phyloP scores from a whole-genome alignment of 176 grass and related monocot species.

The Musa itinerans region DNA sequence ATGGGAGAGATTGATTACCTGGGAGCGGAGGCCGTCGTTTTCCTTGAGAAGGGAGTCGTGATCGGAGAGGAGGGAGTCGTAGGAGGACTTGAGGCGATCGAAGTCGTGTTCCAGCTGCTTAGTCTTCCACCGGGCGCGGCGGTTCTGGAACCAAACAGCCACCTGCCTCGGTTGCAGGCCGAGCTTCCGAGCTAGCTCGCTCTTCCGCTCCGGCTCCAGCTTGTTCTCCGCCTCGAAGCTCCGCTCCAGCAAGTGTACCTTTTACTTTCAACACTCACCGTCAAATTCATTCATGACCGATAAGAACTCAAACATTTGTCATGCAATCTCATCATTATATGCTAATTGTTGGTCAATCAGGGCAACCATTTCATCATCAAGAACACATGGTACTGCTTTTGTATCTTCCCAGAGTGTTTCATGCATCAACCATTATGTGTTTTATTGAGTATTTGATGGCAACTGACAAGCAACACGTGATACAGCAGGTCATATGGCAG shows the following conservation, averaged over 20 bases:
- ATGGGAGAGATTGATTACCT: slow-evolving; percentile 29
- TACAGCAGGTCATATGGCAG: too few relatives aligned
- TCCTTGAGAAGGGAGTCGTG: slow-evolving; percentile 50
- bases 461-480: too few relatives aligned
- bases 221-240: neutral
- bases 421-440: too few relatives aligned
- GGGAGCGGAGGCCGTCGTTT: slow-evolving; percentile 53
- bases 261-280: neutral
- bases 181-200: slow-evolving; percentile 56
- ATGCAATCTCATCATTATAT: too few relatives aligned
- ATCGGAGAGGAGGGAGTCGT: slow-evolving; percentile 44
- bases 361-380: too few relatives aligned
- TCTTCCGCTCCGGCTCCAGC: slow-evolving; percentile 50
- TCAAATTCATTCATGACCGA: too few relatives aligned
- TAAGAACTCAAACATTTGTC: too few relatives aligned
- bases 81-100: slow-evolving; percentile 54
- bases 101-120: slow-evolving; percentile 87
- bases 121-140: slow-evolving; percentile 74
- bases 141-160: slow-evolving; percentile 93
- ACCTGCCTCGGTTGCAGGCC: slow-evolving; percentile 81
- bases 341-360: too few relatives aligned
- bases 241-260: neutral
- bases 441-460: too few relatives aligned
- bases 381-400: too few relatives aligned
- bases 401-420: too few relatives aligned